Percentiles rank a stretch among this genome's conserved stretches.
These are phyloP conservation scores for Tolypocladium amazonense DNA, from an alignment of 2,329 filamentous ascomycete genomes.

Conservation along the genomic window DNA sequence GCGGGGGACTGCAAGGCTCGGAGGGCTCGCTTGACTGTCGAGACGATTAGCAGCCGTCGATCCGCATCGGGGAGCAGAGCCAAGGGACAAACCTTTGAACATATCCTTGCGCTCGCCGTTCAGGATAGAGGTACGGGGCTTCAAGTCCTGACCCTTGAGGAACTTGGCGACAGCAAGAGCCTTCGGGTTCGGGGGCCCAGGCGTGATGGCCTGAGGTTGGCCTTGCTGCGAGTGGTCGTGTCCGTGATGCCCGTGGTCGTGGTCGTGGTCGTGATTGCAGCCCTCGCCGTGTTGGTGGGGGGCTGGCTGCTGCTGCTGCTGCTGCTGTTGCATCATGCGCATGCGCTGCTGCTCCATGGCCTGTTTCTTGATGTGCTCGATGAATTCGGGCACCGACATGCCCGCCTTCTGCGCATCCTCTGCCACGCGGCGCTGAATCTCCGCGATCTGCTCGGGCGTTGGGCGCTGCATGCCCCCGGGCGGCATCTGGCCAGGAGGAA, in stretches of 20 bases:
- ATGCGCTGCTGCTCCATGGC: constrained; percentile 38
- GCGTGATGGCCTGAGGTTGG: constrained; percentile 57
- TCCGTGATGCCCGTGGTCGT: constrained; percentile 5
- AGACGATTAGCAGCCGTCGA: neutral
- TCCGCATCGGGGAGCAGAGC: neutral
- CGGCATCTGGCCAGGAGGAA: constrained; percentile 15
- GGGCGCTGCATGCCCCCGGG: constrained; percentile 40
- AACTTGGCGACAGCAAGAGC: constrained; percentile 86
- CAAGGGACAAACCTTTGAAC: constrained; percentile 63
- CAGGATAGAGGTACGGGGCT: constrained; percentile 82
- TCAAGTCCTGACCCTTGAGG: constrained; percentile 72
- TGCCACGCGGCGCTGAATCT: constrained; percentile 74
- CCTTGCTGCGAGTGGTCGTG: constrained; percentile 23
- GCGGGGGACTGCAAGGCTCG: constrained; percentile 80
- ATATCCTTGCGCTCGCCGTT: constrained; percentile 97
- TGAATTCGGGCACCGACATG: constrained; percentile 76
- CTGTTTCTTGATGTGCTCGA: constrained; percentile 56
- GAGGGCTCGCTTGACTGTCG: constrained; percentile 87
- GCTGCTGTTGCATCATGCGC: constrained; percentile 34
- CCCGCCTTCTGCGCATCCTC: constrained; percentile 76
- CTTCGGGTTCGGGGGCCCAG: constrained; percentile 77
- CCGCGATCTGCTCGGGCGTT: constrained; percentile 72
- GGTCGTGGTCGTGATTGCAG: constrained; percentile 9
- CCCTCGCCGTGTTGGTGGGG: constrained; percentile 5
- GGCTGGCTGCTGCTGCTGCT: constrained; percentile 16